Base-by-base conservation (phyloP, 2,329 filamentous ascomycete species). In the Penicillium sp. region DNA sequence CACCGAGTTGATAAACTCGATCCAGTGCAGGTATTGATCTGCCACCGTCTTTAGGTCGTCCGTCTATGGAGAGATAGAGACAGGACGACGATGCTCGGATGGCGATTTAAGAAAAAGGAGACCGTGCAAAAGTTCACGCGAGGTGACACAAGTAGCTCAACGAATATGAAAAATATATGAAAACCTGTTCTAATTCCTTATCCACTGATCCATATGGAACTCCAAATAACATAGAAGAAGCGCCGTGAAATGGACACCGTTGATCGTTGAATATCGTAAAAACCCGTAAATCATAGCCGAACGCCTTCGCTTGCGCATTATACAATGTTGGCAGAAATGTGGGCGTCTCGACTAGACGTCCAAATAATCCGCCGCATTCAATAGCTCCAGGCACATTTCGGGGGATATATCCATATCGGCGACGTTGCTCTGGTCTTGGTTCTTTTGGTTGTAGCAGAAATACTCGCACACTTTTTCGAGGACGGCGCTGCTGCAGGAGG, bases 381-480 rank as follows among this genome's bases (percentile, higher is more conserved):
- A 68, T 59, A 88, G 64, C 67, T 88, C 85, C 63, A 88, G 64
- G 63, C 83, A 86, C 52, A 88, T 66, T 72, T 88, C 85, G 2
- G 83, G 77, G 6, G 84, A 83, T 21, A 87, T 82, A 46, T 88
- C 84, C 81, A 87, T 84, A 63, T 88, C 85, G 0, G 83, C 79
- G 9, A 87, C 83, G 57, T 85, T 83, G 47, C 75, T 79, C 57
- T 78, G 75, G 47, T 84, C 77, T 61, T 81, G 80, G 66, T 86
- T 75, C 70, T 85, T 86, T 63, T 87, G 80, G 61, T 85, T 83
- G 73, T 87, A 88, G 70, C 85, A 86, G 46, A 88, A 79, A 66
- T 88, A 88, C 67, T 87, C 84, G 77, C 84, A 87, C 53, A 88
- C 83, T 68, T 87, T 87, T 65, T 88, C 85, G 1, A 88, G 76